Percentiles rank a stretch among this genome's conserved stretches.
Conservation (phyloP, 2,329 filamentous ascomycete genomes). For the Arthrobotrys conoides region DNA sequence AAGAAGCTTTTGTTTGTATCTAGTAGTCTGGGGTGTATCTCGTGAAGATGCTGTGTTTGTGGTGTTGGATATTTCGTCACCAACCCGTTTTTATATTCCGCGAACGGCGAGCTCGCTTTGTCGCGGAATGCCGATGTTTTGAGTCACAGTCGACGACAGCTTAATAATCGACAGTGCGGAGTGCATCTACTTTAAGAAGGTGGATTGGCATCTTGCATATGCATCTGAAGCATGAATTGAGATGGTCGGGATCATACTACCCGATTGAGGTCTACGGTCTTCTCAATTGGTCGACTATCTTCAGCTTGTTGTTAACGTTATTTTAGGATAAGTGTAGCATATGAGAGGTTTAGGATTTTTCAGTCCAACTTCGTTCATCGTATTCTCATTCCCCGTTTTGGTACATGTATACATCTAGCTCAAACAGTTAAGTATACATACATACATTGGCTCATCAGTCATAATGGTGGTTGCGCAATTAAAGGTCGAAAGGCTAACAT, state of each 20-base stretch:
- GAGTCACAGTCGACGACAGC: conserved; percentile 40
- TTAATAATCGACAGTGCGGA: conserved; percentile 38
- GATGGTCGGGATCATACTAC: conserved; percentile 19
- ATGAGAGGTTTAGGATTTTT: background rate
- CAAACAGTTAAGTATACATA: background rate
- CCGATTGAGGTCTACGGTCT: background rate
- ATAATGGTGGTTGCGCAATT: background rate
- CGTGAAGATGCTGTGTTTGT: conserved; percentile 4
- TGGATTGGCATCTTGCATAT: conserved; percentile 24
- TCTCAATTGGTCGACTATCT: background rate
- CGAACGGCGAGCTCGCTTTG: conserved; percentile 51
- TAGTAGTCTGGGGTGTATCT: no score
- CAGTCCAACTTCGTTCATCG: conserved; percentile 3
- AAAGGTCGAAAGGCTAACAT: background rate
- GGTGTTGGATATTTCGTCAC: conserved; percentile 59
- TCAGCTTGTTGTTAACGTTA: background rate
- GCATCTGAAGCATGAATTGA: background rate
- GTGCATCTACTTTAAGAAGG: conserved; percentile 25
- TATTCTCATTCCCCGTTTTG: background rate
- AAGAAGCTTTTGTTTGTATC: background rate
- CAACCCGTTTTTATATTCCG: conserved; percentile 37
- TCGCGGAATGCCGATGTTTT: conserved; percentile 49
- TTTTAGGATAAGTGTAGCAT: background rate
- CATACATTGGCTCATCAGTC: background rate
- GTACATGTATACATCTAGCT: background rate